A percentile compares a stretch with the other conserved stretches of the same genome.
Conservation (phyloP, 2,329 filamentous ascomycete species). For the Fusarium sp. region DNA sequence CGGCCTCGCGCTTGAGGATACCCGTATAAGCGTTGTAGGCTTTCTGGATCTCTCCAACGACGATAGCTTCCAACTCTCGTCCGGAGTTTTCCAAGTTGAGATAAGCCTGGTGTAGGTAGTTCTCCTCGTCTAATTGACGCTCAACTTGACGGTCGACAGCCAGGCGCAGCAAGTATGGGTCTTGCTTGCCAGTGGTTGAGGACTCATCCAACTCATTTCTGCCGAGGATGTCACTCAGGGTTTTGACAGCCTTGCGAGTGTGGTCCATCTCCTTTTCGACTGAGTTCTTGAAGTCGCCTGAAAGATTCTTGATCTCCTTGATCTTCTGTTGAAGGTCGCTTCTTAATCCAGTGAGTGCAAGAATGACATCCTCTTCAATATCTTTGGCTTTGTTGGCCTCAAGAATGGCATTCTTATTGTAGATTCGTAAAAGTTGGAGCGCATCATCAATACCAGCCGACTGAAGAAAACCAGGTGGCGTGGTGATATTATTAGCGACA, state of each 20-base stretch:
- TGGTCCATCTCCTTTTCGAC: conserved; percentile 94
- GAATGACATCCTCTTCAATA: conserved; percentile 91
- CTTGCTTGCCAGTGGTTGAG: conserved; percentile 82
- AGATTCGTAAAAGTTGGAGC: conserved; percentile 80
- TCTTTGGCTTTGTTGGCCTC: conserved; percentile 91
- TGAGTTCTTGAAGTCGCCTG: conserved; percentile 95
- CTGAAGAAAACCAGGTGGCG: conserved; percentile 80
- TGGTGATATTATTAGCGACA: conserved; percentile 81
- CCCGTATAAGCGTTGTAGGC: conserved; percentile 94
- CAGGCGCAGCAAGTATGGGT: conserved; percentile 89
- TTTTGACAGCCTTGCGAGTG: conserved; percentile 82
- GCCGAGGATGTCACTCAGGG: conserved; percentile 84
- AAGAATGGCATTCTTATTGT: conserved; percentile 82
- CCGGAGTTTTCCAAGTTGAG: conserved; percentile 95
- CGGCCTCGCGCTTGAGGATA: conserved; percentile 91
- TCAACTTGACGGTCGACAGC: conserved; percentile 91
- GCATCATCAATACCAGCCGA: conserved; percentile 91
- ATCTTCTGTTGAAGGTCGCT: conserved; percentile 95
- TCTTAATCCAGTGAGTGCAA: conserved; percentile 85
- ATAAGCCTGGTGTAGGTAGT: conserved; percentile 96
- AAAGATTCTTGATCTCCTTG: conserved; percentile 95
- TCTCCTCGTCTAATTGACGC: conserved; percentile 94
- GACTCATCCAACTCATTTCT: conserved; percentile 83
- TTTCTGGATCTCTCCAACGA: conserved; percentile 97
- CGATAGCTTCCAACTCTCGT: conserved; percentile 93